Evolutionary conservation across 2,329 filamentous ascomycete species (phyloP).

Genomic region (Xylogone sp.): DNA sequence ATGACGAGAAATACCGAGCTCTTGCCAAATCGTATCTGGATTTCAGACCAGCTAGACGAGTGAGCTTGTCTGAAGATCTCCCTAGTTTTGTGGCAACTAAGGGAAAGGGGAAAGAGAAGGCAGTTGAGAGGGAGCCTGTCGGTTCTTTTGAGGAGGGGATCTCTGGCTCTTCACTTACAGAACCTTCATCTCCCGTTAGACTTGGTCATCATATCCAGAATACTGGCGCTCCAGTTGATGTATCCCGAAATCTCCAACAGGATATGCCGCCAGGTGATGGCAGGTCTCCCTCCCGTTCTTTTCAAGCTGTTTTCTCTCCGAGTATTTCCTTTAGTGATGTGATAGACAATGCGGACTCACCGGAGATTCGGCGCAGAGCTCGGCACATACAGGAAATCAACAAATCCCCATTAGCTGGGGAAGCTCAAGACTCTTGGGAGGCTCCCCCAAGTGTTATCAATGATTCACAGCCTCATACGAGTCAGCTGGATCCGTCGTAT

Average conservation of each 20-base stretch:
- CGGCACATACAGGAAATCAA: conserved; percentile 1
- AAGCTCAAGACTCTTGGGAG: conserved; percentile 31
- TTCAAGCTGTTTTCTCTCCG: conserved; percentile 8
- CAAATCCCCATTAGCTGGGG: neutral
- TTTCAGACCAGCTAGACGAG: conserved; percentile 18
- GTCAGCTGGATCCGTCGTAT: conserved; percentile 27
- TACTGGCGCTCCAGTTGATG: neutral
- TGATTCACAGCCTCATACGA: conserved; percentile 48
- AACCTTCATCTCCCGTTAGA: too few relatives aligned
- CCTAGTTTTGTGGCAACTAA: neutral
- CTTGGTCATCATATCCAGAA: too few relatives aligned
- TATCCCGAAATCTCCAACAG: neutral
- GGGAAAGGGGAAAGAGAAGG: conserved; percentile 26
- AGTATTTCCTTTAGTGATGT: conserved; percentile 24
- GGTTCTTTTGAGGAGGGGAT: neutral
- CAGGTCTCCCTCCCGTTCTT: neutral
- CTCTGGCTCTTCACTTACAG: too few relatives aligned
- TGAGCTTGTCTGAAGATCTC: conserved; percentile 6
- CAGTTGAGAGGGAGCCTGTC: neutral
- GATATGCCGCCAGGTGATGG: neutral
- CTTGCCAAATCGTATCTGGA: conserved; percentile 25
- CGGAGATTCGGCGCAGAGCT: conserved; percentile 14
- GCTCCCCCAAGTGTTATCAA: conserved; percentile 47
- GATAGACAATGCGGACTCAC: conserved; percentile 24
- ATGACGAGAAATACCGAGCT: conserved; percentile 27